Evolutionary conservation across 1,284 basidiomycete genomes (phyloP).

Genomic region (Sporisorium iseilematis-ciliati): DNA sequence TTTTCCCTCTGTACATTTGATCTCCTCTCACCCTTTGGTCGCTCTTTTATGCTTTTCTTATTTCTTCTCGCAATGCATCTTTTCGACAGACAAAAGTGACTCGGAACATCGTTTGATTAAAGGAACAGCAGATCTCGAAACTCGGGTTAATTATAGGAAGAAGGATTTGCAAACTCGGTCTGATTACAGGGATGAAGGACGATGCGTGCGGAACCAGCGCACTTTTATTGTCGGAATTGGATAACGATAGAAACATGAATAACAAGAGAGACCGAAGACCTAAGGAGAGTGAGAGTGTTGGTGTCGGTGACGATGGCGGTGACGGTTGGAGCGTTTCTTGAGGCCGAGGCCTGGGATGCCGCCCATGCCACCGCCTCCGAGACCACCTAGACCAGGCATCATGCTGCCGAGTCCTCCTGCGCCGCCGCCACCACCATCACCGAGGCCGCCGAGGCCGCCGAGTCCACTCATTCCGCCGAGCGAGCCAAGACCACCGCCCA

Average conservation of each 20-base stretch:
- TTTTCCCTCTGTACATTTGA: slow-evolving; percentile 18
- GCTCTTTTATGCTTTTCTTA: slow-evolving; percentile 13
- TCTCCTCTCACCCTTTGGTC: background rate
- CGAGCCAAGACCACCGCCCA: background rate
- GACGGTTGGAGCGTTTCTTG: slow-evolving; percentile 8
- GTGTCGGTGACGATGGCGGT: background rate
- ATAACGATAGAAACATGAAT: background rate
- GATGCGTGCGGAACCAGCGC: slow-evolving; percentile 9
- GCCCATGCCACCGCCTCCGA: slow-evolving; percentile 5
- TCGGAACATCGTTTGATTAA: background rate
- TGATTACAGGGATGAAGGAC: background rate
- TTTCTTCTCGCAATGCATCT: slow-evolving; percentile 25
- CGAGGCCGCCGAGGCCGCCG: background rate
- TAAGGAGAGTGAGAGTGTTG: background rate
- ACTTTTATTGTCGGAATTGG: background rate
- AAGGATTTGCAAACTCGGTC: background rate
- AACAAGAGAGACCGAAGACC: background rate
- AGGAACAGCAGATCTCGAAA: background rate
- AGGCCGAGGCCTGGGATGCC: background rate
- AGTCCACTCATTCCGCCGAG: slow-evolving; percentile 2
- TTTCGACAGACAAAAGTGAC: background rate
- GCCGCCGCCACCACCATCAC: too few species aligned
- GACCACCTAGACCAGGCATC: background rate
- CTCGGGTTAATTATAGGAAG: background rate
- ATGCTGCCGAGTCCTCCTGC: background rate